Conservation (phyloP, 2,329 filamentous ascomycete species). For the Sporothrix brasiliensis region DNA sequence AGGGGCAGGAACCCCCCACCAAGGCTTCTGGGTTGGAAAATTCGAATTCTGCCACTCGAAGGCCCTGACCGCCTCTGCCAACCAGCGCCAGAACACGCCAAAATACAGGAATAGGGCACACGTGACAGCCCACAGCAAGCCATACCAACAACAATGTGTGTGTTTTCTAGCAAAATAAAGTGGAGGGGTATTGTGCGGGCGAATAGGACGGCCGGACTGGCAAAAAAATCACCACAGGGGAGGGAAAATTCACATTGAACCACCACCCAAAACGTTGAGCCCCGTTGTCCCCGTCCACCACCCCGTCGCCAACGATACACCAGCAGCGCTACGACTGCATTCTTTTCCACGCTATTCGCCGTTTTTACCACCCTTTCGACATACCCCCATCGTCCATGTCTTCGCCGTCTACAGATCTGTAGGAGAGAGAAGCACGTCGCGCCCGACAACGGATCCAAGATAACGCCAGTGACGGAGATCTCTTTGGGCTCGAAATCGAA, state of each 20-base stretch:
- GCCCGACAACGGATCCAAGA: background rate
- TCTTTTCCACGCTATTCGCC: slow-evolving; percentile 16
- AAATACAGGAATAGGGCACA: slow-evolving; percentile 20
- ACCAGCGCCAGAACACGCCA: slow-evolving; percentile 5
- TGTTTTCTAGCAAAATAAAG: slow-evolving; percentile 14
- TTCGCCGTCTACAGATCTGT: slow-evolving; percentile 6
- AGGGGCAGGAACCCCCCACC: slow-evolving; percentile 24
- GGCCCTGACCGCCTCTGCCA: slow-evolving; percentile 13
- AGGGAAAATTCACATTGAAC: slow-evolving; percentile 26
- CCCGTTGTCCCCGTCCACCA: slow-evolving; percentile 6
- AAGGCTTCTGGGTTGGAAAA: slow-evolving; percentile 1
- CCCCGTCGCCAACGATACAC: slow-evolving; percentile 22
- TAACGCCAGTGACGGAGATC: slow-evolving; percentile 11
- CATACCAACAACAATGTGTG: slow-evolving; percentile 24
- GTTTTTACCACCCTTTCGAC: background rate
- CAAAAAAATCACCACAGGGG: slow-evolving; percentile 28
- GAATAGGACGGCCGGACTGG: slow-evolving; percentile 26
- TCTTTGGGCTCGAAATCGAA: slow-evolving; percentile 13
- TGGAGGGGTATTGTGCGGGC: slow-evolving; percentile 16
- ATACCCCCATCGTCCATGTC: background rate
- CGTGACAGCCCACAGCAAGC: slow-evolving; percentile 26
- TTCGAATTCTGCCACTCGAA: slow-evolving; percentile 19
- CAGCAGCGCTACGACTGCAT: slow-evolving; percentile 6
- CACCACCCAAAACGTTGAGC: slow-evolving; percentile 27
- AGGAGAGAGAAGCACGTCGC: background rate